phyloP scores from a whole-genome alignment of 305 asterid genomes.

The Stenogyne calaminthoides region DNA sequence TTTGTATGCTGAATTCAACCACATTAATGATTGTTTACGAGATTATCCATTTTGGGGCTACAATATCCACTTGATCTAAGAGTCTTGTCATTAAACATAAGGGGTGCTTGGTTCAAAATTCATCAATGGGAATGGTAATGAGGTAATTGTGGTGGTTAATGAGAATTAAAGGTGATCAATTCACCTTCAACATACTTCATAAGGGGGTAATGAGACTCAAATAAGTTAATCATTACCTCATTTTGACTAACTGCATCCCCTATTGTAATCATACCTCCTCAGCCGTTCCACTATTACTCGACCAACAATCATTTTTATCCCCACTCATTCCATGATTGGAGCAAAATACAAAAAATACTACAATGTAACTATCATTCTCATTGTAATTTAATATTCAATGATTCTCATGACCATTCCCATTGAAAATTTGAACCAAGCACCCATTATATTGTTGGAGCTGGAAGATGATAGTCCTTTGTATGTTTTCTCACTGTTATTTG shows the following conservation, averaged over 20 bases:
- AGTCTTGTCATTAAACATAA: neutral
- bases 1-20: neutral
- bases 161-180: neutral
- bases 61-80: slow-evolving; percentile 4
- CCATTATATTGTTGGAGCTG: neutral
- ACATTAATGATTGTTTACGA: neutral
- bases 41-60: neutral
- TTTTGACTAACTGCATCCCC: neutral
- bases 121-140: neutral
- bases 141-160: neutral
- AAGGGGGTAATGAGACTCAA: neutral
- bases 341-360: neutral
- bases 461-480: neutral
- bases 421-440: neutral
- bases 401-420: neutral
- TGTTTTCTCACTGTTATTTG: slow-evolving; percentile 11
- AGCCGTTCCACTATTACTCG: neutral
- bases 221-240: neutral
- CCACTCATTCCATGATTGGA: neutral
- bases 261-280: neutral
- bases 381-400: neutral
- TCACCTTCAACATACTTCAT: neutral
- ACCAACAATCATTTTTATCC: neutral
- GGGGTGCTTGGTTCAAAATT: neutral
- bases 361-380: neutral